These are phyloP conservation scores for Dothideomycetidae sp. DNA, from an alignment of 2,329 filamentous ascomycete species.

Conservation along the genomic window DNA sequence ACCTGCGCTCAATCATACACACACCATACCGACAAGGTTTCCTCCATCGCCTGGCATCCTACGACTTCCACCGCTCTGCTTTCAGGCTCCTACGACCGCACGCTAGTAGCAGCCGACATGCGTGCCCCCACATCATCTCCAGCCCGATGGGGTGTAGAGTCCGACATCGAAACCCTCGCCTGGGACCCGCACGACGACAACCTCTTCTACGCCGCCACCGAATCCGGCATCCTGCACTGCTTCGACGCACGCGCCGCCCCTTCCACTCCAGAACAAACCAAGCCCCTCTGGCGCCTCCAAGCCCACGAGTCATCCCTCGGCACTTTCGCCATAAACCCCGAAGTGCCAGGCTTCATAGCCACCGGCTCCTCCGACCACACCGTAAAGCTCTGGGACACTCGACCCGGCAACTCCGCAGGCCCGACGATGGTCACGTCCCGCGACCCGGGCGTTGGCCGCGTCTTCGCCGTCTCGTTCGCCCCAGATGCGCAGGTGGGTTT, in stretches of 20 bases:
- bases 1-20: conserved; percentile 91
- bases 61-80: conserved; percentile 75
- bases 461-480: conserved; percentile 82
- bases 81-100: conserved; percentile 89
- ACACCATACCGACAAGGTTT: conserved; percentile 96
- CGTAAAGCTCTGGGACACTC: conserved; percentile 92
- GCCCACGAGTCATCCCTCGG: conserved; percentile 88
- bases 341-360: conserved; percentile 82
- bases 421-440: conserved; percentile 84
- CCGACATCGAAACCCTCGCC: conserved; percentile 79
- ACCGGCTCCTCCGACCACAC: conserved; percentile 90
- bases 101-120: conserved; percentile 91
- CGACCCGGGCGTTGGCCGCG: conserved; percentile 84
- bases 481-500: conserved; percentile 86
- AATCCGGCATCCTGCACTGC: conserved; percentile 81
- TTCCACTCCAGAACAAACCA: conserved; percentile 56
- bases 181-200: conserved; percentile 92
- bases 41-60: conserved; percentile 85
- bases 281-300: conserved; percentile 86
- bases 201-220: conserved; percentile 86
- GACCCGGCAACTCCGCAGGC: conserved; percentile 35
- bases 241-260: conserved; percentile 73
- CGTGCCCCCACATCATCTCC: conserved; percentile 67
- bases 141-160: conserved; percentile 84
- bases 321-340: conserved; percentile 79